phyloP scores from a whole-genome alignment of 2,329 filamentous ascomycete genomes.

The Fusarium begoniae region DNA sequence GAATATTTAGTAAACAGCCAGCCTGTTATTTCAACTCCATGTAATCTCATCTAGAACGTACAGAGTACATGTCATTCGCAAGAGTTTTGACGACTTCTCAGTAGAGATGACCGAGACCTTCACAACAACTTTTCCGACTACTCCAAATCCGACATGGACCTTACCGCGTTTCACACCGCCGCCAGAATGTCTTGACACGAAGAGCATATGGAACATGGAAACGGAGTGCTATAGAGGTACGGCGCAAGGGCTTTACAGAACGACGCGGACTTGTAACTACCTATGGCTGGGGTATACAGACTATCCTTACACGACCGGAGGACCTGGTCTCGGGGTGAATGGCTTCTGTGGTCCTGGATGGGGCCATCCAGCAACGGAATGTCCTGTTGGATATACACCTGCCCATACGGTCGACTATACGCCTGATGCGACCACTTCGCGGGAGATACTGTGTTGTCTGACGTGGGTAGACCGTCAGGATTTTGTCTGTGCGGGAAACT shows the following conservation, averaged over 20 bases:
- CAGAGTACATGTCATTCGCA: background rate
- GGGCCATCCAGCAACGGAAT: background rate
- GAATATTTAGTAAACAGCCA: background rate
- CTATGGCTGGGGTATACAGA: background rate
- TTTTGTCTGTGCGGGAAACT: background rate
- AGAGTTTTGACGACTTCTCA: fast-evolving
- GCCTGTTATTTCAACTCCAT: fast-evolving
- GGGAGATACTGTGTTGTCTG: background rate
- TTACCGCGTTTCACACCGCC: background rate
- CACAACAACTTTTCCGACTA: background rate
- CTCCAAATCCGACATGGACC: background rate
- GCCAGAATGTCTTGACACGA: background rate
- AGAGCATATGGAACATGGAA: background rate
- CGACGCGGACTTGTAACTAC: background rate
- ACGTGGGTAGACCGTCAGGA: background rate
- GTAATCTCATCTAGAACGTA: fast-evolving
- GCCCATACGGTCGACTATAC: background rate
- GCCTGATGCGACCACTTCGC: fast-evolving
- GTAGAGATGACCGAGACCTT: fast-evolving
- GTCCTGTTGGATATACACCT: background rate
- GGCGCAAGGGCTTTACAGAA: background rate
- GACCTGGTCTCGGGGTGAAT: fast-evolving
- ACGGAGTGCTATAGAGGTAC: background rate
- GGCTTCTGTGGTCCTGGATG: background rate
- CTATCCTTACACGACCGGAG: background rate